phyloP scores from a whole-genome alignment of 1,139 yeast species.

The Meyerozyma carpophila region DNA sequence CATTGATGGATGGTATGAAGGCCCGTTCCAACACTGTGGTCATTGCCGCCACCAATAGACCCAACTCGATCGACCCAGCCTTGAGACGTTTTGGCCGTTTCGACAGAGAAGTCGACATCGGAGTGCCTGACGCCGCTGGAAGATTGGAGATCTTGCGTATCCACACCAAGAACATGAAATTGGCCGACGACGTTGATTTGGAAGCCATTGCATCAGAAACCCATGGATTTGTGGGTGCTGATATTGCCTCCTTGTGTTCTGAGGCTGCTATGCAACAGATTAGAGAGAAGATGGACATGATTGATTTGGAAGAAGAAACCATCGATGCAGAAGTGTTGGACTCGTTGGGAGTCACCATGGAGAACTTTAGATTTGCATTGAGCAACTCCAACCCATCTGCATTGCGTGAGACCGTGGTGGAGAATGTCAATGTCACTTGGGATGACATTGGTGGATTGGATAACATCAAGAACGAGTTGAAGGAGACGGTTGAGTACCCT shows the following conservation, averaged over 20 bases:
- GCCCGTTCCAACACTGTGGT: slow-evolving; percentile 96
- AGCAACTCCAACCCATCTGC: slow-evolving; percentile 99
- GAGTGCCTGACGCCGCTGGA: slow-evolving; percentile 98
- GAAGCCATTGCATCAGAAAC: slow-evolving; percentile 77
- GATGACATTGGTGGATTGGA: slow-evolving; percentile 96
- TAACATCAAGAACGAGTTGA: slow-evolving; percentile 89
- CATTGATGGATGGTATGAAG: slow-evolving; percentile 99
- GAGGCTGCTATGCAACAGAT: slow-evolving; percentile 96
- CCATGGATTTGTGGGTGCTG: slow-evolving; percentile 98
- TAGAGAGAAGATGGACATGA: slow-evolving; percentile 98
- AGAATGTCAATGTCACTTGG: slow-evolving; percentile 97
- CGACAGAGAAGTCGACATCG: slow-evolving; percentile 98
- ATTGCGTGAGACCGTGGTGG: slow-evolving; percentile 97
- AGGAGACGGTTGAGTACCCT: slow-evolving; percentile 98
- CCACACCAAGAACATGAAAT: slow-evolving; percentile 93
- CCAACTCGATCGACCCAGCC: slow-evolving; percentile 98
- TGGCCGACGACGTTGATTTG: slow-evolving; percentile 90
- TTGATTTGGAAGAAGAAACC: slow-evolving; percentile 95
- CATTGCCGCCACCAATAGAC: slow-evolving; percentile 86
- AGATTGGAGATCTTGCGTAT: slow-evolving; percentile 89
- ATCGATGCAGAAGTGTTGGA: slow-evolving; percentile 97
- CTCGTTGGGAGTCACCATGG: slow-evolving; percentile 97
- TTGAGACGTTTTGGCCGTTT: slow-evolving; percentile 98
- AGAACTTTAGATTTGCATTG: slow-evolving; percentile 94
- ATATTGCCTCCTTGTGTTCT: slow-evolving; percentile 78